Percentiles rank a stretch among this genome's conserved stretches.
phyloP scores from a whole-genome alignment of 2,329 filamentous ascomycete species.

The Aurifilum marmelostoma region DNA sequence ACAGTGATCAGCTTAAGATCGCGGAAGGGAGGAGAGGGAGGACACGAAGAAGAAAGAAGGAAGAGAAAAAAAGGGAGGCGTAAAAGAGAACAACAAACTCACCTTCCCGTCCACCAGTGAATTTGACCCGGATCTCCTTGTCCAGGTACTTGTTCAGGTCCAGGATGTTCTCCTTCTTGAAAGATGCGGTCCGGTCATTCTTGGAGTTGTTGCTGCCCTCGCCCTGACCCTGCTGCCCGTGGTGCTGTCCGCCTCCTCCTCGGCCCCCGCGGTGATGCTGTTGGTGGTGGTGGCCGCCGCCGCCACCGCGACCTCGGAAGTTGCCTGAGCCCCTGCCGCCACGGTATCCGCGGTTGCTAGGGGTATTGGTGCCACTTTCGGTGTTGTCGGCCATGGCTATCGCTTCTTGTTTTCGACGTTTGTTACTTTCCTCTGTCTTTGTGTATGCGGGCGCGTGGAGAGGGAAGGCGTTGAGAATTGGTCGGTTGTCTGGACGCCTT shows the following conservation, averaged over 20 bases:
- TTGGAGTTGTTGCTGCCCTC: slow-evolving; percentile 54
- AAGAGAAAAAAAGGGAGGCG: not conserved
- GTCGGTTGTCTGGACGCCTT: too few species aligned
- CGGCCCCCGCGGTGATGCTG: slow-evolving; percentile 53
- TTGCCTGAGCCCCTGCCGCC: not conserved
- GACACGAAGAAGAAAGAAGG: too few species aligned
- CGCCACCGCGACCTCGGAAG: slow-evolving; percentile 44
- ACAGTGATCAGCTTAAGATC: not conserved
- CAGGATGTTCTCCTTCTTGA: slow-evolving; percentile 98
- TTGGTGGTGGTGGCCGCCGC: slow-evolving; percentile 53
- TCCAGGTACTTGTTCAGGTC: slow-evolving; percentile 97
- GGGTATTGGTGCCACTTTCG: not conserved
- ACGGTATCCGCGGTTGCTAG: slow-evolving; percentile 10
- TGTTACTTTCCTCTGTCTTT: too few species aligned
- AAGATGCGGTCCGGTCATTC: slow-evolving; percentile 61
- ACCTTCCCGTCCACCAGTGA: slow-evolving; percentile 94
- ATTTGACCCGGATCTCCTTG: slow-evolving; percentile 93
- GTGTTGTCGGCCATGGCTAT: slow-evolving; percentile 13
- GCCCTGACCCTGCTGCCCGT: slow-evolving; percentile 43
- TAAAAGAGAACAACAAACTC: slow-evolving; percentile 34
- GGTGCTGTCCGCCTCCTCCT: slow-evolving; percentile 49
- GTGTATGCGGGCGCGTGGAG: not conserved
- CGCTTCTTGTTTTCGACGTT: not conserved
- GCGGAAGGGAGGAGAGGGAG: not conserved
- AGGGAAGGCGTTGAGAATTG: not conserved